These are phyloP conservation scores for Omphalea diandra DNA, from an alignment of 441 rosid species.

Conservation along the genomic window DNA sequence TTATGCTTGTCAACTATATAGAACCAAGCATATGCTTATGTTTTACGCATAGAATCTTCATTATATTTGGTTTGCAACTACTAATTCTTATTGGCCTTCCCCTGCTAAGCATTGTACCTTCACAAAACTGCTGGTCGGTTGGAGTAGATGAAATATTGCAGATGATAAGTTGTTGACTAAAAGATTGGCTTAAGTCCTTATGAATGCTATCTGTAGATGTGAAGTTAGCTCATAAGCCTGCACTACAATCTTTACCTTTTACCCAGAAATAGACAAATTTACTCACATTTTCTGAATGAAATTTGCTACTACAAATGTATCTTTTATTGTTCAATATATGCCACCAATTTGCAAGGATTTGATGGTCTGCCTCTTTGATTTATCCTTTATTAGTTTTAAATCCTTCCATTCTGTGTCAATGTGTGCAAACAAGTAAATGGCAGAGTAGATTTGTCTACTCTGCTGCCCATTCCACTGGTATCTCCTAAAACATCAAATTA, in stretches of 20 bases:
- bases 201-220: neutral
- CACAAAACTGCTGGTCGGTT: too few relatives aligned
- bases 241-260: neutral
- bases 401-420: neutral
- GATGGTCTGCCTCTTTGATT: neutral
- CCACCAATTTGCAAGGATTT: neutral
- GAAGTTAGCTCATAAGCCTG: neutral
- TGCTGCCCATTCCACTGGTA: neutral
- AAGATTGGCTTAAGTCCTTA: neutral
- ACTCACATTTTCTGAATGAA: neutral
- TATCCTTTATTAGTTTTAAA: neutral
- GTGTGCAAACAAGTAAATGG: neutral
- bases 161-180: too few relatives aligned
- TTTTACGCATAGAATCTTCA: too few relatives aligned
- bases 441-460: neutral
- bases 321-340: neutral
- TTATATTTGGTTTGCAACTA: too few relatives aligned
- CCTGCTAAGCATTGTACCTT: too few relatives aligned
- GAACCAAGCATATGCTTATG: too few relatives aligned
- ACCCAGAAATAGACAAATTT: neutral
- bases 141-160: too few relatives aligned
- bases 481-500: neutral
- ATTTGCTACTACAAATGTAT: neutral
- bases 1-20: too few relatives aligned
- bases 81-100: too few relatives aligned